Evolutionary conservation across 2,329 filamentous ascomycete genomes (phyloP).

Genomic region (Acephala macrosclerotiorum): DNA sequence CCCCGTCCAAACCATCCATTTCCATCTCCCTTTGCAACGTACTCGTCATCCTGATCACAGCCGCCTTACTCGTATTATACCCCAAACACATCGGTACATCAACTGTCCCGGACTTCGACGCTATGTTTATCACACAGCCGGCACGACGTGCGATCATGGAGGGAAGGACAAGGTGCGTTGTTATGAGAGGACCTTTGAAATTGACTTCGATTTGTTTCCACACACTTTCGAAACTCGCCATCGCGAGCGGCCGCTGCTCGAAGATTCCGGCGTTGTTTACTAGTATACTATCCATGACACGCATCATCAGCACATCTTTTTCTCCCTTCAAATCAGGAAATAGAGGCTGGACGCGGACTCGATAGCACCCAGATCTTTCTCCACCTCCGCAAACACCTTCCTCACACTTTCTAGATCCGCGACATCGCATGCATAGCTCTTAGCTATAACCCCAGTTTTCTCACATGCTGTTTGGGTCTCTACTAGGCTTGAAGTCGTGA

Average conservation of each 20-base stretch:
- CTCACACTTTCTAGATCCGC: neutral
- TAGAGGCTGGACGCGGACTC: neutral
- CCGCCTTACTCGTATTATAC: conserved; percentile 3
- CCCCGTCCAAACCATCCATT: conserved; percentile 6
- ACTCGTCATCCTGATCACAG: conserved; percentile 4
- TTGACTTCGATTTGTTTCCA: conserved; percentile 16
- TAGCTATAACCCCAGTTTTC: neutral
- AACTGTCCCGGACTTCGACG: conserved; percentile 5
- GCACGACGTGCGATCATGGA: neutral
- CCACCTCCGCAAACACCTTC: neutral
- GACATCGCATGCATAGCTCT: neutral
- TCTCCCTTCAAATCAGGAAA: too few relatives aligned
- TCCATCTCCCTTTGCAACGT: conserved; percentile 5
- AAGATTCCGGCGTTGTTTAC: conserved; percentile 16
- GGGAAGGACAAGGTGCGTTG: neutral
- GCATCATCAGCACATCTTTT: too few relatives aligned
- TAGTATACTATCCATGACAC: too few relatives aligned
- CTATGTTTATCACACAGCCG: conserved; percentile 17
- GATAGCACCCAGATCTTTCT: neutral
- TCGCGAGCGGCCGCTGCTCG: conserved; percentile 7
- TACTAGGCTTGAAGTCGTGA: neutral
- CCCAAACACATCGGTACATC: neutral
- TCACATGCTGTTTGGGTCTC: neutral
- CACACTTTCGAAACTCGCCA: conserved; percentile 7
- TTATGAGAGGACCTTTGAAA: conserved; percentile 11